Evolutionary conservation across 1,284 basidiomycete genomes (phyloP).

Genomic region (Apiotrichum brassicae): DNA sequence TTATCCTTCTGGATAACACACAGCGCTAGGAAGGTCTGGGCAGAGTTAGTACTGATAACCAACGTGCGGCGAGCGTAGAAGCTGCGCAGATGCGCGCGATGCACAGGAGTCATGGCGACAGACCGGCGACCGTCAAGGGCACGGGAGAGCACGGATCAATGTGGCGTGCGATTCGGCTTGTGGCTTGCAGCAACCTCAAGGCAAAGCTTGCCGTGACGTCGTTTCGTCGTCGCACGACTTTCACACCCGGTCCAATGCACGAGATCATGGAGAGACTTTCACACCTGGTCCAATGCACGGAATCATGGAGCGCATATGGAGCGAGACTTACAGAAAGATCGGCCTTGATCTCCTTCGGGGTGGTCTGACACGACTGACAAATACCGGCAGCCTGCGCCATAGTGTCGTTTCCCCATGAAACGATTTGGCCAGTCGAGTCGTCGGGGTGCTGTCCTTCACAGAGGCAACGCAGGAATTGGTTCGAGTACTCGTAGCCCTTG

Average conservation of each 20-base stretch:
- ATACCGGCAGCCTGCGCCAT: conserved; percentile 19
- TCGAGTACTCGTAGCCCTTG: conserved; percentile 25
- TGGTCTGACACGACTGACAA: conserved; percentile 32
- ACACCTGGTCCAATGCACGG: too few relatives aligned
- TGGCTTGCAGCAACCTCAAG: too few relatives aligned
- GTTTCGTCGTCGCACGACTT: too few relatives aligned
- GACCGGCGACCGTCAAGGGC: too few relatives aligned
- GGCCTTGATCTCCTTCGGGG: conserved; percentile 23
- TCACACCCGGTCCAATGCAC: too few relatives aligned
- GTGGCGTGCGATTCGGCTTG: too few relatives aligned
- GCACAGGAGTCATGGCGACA: too few relatives aligned
- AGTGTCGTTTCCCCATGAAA: conserved; percentile 21
- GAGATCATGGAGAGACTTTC: too few relatives aligned
- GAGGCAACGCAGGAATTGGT: conserved; percentile 32
- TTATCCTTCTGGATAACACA: conserved; percentile 30
- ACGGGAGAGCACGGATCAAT: too few relatives aligned
- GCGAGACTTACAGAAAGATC: conserved; percentile 30
- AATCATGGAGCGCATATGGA: not conserved
- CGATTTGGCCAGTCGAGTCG: not conserved
- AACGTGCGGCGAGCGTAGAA: too few relatives aligned
- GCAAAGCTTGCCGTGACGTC: too few relatives aligned
- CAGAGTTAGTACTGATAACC: not conserved
- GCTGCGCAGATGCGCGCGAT: too few relatives aligned
- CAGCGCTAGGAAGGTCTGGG: conserved; percentile 21
- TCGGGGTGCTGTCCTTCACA: conserved; percentile 24